These are phyloP conservation scores for Colletotrichum trifolii DNA, from an alignment of 2,329 filamentous ascomycete genomes.

Conservation along the genomic window DNA sequence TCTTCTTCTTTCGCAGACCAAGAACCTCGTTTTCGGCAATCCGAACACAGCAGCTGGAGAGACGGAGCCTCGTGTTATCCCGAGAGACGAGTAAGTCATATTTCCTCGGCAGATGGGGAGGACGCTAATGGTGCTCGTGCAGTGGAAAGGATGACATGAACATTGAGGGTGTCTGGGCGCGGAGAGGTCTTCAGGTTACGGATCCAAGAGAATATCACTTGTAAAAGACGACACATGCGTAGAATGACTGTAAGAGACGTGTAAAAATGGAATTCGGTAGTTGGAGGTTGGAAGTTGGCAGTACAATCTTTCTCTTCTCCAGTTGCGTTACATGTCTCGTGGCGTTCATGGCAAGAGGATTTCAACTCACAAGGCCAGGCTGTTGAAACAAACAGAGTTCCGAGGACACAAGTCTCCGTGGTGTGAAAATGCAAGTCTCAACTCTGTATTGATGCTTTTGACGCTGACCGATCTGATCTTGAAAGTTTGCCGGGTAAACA, in stretches of 20 bases:
- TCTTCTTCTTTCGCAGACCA: neutral
- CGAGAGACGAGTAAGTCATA: constrained; percentile 9
- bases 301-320: too few species aligned
- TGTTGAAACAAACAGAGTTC: too few species aligned
- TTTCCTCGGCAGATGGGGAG: accelerated
- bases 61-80: constrained; percentile 10
- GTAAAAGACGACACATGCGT: neutral
- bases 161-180: constrained; percentile 20
- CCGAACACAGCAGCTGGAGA: constrained; percentile 17
- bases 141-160: constrained; percentile 23
- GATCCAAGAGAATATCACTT: constrained; percentile 24
- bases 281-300: neutral
- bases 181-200: constrained; percentile 8
- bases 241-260: neutral
- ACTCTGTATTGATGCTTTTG: too few species aligned
- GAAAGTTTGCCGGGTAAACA: too few species aligned
- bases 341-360: too few species aligned
- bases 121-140: neutral
- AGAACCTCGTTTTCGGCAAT: constrained; percentile 19
- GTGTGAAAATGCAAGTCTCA: too few species aligned
- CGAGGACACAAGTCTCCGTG: too few species aligned
- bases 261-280: neutral
- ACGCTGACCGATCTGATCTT: too few species aligned
- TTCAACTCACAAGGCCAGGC: too few species aligned
- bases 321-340: too few species aligned